These are phyloP conservation scores for Mesembryanthemum crystallinum DNA, from an alignment of 148 eudicot genomes.

Conservation along the genomic window DNA sequence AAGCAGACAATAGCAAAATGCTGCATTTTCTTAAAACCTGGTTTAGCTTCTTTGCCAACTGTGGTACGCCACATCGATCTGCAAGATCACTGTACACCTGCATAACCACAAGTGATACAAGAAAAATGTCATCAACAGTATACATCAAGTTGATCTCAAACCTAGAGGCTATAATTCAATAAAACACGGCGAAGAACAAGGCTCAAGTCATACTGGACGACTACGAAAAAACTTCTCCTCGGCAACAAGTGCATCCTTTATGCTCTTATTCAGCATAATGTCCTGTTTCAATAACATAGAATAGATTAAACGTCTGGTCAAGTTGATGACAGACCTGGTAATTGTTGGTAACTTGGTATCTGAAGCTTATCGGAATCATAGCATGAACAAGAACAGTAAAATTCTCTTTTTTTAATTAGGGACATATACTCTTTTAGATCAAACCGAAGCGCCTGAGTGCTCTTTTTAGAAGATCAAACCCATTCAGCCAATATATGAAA, in stretches of 20 bases:
- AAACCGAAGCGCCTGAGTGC: neutral
- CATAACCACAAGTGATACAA: constrained; percentile 16
- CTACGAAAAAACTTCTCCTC: constrained; percentile 97
- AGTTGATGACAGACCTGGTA: neutral
- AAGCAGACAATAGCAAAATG: neutral
- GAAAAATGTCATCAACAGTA: neutral
- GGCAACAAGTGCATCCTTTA: constrained; percentile 87
- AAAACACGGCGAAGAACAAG: neutral
- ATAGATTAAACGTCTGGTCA: constrained; percentile 10
- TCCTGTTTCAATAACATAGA: constrained; percentile 52
- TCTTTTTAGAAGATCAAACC: neutral
- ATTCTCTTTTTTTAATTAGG: neutral
- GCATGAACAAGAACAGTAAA: neutral
- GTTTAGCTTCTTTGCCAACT: constrained; percentile 90
- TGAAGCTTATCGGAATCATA: neutral
- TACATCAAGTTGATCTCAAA: neutral
- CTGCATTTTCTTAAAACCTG: constrained; percentile 50
- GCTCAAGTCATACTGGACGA: constrained; percentile 57
- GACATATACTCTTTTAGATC: neutral
- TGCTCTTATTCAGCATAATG: constrained; percentile 64
- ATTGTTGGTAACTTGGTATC: neutral
- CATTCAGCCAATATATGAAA: neutral
- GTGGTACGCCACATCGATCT: constrained; percentile 93
- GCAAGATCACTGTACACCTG: constrained; percentile 93
- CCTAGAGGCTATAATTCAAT: neutral